Base-by-base conservation (phyloP, 2,329 filamentous ascomycete species). In the Penicillium sp. region DNA sequence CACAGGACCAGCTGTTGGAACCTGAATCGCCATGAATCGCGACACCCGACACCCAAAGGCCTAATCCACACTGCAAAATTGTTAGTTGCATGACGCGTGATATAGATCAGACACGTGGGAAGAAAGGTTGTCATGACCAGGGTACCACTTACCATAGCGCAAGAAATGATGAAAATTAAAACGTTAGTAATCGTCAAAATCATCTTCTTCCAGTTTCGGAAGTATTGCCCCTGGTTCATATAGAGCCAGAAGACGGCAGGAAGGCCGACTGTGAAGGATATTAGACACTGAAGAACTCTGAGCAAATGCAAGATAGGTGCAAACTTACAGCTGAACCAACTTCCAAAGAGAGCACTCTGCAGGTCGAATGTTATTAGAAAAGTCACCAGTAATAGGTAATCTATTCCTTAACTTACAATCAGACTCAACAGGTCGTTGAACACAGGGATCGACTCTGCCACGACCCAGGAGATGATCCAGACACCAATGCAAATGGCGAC, bases 371-470 rank as follows among this genome's bases (percentile, higher is more conserved):
- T n/a, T 10, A 5, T 66, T 59, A 69, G 65, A 20, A n/a, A 15
- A 49, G 10, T 3, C 8, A 25, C 15, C 7, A 25, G 10, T n/a
- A 37, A 2, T 15, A 37, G 8, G 56, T 1, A 7, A 28, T 3
- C 1, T 48, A 7, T 52, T 39, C 2, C 1, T 5, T 42, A 28
- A 61, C 71, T 50, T 72, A 75, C 67, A 63, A 90, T 84, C 20
- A 91, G 75, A 17, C 85, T 85, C 34, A 91, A 75, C 5, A 91
- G 75, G 52, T 86, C 81, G 67, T 86, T 85, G 77, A 91, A 91
- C 45, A 86, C 84, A 0, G 89, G 89, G 3, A 91, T 87, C 0
- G 86, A 85, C 72, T 89, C 85, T 2, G 88, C 87, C 55, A 91
- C 86, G 56, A 90, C 72, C 80, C 86, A 89, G 1, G 86, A 84